These are phyloP conservation scores for Mycena capillaripes DNA, from an alignment of 768 basidiomycete genomes.

Conservation along the genomic window DNA sequence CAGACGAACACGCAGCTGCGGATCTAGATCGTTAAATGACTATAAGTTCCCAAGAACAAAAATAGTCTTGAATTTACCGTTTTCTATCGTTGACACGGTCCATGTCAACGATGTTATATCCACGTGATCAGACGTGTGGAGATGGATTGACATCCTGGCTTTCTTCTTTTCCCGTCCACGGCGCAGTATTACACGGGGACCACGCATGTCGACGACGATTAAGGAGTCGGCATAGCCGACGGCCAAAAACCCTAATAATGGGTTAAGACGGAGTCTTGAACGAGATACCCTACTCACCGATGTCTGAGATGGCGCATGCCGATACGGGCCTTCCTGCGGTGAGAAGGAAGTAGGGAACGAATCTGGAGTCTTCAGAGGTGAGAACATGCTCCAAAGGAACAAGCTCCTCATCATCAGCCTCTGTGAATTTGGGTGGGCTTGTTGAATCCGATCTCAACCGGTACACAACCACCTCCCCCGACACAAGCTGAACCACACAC, in stretches of 20 bases:
- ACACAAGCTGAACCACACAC: conserved; percentile 63
- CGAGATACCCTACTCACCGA: conserved; percentile 64
- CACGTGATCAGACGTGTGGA: conserved; percentile 51
- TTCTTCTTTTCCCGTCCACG: conserved; percentile 56
- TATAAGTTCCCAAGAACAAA: conserved; percentile 3
- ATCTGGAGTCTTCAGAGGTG: conserved; percentile 55
- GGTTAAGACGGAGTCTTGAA: not conserved
- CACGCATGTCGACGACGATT: conserved; percentile 80
- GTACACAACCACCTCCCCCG: conserved; percentile 72
- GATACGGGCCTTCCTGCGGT: conserved; percentile 59
- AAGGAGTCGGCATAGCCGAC: conserved; percentile 73
- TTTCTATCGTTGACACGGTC: conserved; percentile 70
- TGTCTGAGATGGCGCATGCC: conserved; percentile 76
- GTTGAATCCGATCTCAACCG: conserved; percentile 47
- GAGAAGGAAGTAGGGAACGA: conserved; percentile 75
- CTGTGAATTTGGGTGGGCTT: conserved; percentile 34
- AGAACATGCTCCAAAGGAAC: conserved; percentile 65
- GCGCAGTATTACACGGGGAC: conserved; percentile 75
- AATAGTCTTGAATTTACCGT: conserved; percentile 55
- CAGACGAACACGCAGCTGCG: conserved; percentile 67
- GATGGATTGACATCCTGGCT: conserved; percentile 50
- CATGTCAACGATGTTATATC: conserved; percentile 72
- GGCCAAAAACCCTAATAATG: conserved; percentile 78
- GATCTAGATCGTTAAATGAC: conserved; percentile 48
- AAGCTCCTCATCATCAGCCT: conserved; percentile 62